phyloP scores from a whole-genome alignment of 345 rosid genomes.

The Eutrema heterophyllum region DNA sequence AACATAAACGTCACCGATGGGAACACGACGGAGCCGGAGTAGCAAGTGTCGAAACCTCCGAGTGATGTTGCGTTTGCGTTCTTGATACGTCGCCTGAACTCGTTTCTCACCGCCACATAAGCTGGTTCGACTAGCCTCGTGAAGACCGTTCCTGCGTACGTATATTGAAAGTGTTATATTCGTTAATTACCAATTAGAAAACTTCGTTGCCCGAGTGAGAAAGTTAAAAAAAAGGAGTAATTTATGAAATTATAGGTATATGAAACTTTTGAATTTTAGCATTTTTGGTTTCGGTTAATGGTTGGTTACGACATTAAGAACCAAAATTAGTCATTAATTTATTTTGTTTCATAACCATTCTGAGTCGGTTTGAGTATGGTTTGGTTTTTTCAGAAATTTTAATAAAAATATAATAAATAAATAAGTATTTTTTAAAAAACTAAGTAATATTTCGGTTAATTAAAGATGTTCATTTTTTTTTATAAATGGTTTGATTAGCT shows the following conservation, averaged over 20 bases:
- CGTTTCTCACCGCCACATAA: slow-evolving; percentile 65
- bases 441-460: no score
- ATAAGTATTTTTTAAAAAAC: no score
- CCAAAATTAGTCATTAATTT: not conserved
- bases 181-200: not conserved
- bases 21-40: slow-evolving; percentile 55
- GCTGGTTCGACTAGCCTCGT: slow-evolving; percentile 74
- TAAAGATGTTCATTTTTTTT: not conserved
- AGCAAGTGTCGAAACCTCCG: slow-evolving; percentile 97
- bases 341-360: not conserved
- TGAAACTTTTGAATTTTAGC: no score
- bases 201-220: not conserved
- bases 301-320: not conserved
- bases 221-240: no score
- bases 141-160: slow-evolving; percentile 63
- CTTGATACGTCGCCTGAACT: slow-evolving; percentile 53
- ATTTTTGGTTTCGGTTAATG: not conserved
- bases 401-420: not conserved
- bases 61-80: slow-evolving; percentile 57
- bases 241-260: no score
- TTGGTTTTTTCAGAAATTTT: not conserved
- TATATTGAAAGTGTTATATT: not conserved
- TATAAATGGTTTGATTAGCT: no score
- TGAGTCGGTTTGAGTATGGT: not conserved
- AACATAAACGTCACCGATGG: slow-evolving; percentile 84